A percentile compares a stretch with the other conserved stretches of the same genome.
phyloP scores from a whole-genome alignment of 768 basidiomycete genomes.

The Rhodotorula toruloides region DNA sequence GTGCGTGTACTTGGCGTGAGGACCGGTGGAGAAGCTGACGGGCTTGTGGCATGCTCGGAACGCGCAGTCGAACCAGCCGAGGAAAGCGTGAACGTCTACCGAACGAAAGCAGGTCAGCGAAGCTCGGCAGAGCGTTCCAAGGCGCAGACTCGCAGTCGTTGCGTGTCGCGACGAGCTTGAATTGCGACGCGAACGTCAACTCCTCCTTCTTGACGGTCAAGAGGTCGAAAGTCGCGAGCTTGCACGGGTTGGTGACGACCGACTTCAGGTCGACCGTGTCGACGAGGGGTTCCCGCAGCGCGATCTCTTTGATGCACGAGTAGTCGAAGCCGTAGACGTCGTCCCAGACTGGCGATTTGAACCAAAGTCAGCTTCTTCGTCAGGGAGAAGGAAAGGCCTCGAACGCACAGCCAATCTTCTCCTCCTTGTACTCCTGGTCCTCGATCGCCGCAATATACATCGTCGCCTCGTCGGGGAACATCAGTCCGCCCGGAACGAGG shows the following conservation, averaged over 20 bases:
- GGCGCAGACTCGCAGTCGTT: constrained; percentile 71
- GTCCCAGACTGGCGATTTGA: constrained; percentile 78
- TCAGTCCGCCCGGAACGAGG: constrained; percentile 76
- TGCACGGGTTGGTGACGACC: constrained; percentile 85
- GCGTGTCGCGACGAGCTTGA: constrained; percentile 72
- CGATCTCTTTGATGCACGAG: constrained; percentile 98
- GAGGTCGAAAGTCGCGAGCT: constrained; percentile 89
- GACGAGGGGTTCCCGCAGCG: constrained; percentile 88
- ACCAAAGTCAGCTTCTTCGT: not conserved
- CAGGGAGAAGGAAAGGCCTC: constrained; percentile 9
- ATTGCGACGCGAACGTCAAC: constrained; percentile 74
- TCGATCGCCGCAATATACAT: constrained; percentile 95
- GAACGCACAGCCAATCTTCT: constrained; percentile 94
- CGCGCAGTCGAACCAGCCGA: constrained; percentile 96
- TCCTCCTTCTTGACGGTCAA: constrained; percentile 92
- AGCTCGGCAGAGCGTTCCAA: too few species aligned
- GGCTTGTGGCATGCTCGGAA: constrained; percentile 96
- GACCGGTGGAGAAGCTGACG: constrained; percentile 92
- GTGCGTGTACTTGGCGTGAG: constrained; percentile 70
- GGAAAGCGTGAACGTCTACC: constrained; percentile 89
- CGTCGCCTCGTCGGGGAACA: constrained; percentile 92
- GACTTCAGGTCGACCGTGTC: constrained; percentile 97
- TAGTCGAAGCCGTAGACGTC: constrained; percentile 99
- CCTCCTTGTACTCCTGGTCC: constrained; percentile 98
- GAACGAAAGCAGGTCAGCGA: not conserved